Base-by-base conservation (phyloP, 2,329 filamentous ascomycete genomes). In the Trichoderma koningii region DNA sequence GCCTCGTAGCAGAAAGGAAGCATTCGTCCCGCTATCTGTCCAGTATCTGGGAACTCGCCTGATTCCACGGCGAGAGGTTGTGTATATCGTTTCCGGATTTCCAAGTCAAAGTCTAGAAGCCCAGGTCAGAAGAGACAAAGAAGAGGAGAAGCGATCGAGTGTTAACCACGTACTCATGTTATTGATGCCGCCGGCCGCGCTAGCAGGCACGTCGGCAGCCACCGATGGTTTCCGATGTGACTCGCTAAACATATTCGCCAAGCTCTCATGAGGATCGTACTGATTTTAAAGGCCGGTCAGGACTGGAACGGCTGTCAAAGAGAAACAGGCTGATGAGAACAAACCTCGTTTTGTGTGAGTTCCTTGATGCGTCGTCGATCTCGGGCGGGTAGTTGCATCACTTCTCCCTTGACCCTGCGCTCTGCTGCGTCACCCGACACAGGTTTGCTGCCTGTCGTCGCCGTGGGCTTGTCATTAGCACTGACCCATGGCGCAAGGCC, bases 401-500 rank as follows among this genome's bases (percentile, higher is more conserved):
- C 86, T 72, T 89, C 87, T 69, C 83, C 85, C 78, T 90, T 90
- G 55, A 90, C 75, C 69, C 83, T 82, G 70, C 87, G 81, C 76
- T 90, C 87, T 42, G 85, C 82, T 41, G 87, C 86, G 80, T 90
- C 87, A 30, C 86, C 86, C 30, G 84, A 85, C 53, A 86, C 82
- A 23, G 86, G 85, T 73, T 90, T 90, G 69, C 79, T 83, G 68
- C 84, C 83, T 38, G 83, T 78, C 48, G 80, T 81, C 12, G 83
- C 77, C 19, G 82, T 77, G 19, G 87, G 87, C 71, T 90, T 90
- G 70, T 90, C 87, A 72, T 89, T 89, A 63, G 87, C 87, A 74
- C 87, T 89, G 73, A 90, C 88, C 87, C 87, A 90, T 67, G 86
- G 85, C 55, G 88, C 88, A 71, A 88, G 83, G 70, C 87, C 87